Conservation (phyloP, 305 asterid species). For the Nicotiana rustica region DNA sequence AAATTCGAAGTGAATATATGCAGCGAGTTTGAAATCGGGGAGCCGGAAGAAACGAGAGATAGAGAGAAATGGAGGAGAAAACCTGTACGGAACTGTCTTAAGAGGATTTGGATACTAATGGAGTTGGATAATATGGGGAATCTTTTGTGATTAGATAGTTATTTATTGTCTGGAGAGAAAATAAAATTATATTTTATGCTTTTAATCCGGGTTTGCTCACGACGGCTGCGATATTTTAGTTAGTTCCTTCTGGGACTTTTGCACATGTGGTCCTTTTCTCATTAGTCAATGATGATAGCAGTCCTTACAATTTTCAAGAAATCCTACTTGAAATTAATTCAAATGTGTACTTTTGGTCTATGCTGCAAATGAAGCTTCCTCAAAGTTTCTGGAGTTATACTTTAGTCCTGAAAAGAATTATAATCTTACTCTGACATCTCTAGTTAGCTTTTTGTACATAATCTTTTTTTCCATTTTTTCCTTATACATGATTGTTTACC, state of each 20-base stretch:
- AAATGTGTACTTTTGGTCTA: background rate
- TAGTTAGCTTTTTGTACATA: no score
- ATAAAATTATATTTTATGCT: background rate
- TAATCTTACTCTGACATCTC: no score
- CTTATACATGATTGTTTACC: no score
- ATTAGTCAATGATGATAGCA: background rate
- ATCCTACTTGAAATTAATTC: background rate
- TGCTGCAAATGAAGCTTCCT: background rate
- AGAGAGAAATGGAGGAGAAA: background rate
- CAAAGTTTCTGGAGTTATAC: no score
- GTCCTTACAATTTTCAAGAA: background rate
- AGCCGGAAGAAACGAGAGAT: slow-evolving; percentile 1
- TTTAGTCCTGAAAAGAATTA: no score
- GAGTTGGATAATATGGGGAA: slow-evolving; percentile 13
- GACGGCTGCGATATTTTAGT: background rate
- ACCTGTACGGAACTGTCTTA: slow-evolving; percentile 26
- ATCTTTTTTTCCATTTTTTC: no score
- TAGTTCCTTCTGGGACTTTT: background rate
- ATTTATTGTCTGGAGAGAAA: background rate
- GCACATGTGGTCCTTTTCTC: background rate
- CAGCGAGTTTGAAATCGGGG: background rate
- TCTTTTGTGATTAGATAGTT: slow-evolving; percentile 8
- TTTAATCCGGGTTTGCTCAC: background rate
- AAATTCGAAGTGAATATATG: slow-evolving; percentile 7
- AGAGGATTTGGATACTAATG: slow-evolving; percentile 20